Percentiles rank a stretch among this genome's conserved stretches.
These are phyloP conservation scores for Chalaropsis ovoidea DNA, from an alignment of 2,329 filamentous ascomycete genomes.

Conservation along the genomic window DNA sequence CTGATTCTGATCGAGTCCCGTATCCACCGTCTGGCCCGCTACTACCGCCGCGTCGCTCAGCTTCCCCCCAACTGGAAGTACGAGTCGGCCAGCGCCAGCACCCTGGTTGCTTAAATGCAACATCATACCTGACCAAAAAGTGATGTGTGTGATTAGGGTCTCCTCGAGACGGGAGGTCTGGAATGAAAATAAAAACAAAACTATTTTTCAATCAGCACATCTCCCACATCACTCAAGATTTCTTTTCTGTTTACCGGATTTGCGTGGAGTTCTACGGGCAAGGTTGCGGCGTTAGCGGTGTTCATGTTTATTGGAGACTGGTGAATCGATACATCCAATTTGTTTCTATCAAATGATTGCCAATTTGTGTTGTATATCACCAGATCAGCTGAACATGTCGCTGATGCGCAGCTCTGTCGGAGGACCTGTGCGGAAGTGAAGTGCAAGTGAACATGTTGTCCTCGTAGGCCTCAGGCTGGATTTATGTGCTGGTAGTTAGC, in stretches of 20 bases:
- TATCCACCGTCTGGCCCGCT: constrained; percentile 98
- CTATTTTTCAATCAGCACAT: constrained; percentile 21
- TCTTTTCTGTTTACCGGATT: constrained; percentile 5
- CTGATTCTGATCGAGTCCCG: constrained; percentile 99
- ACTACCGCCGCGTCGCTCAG: constrained; percentile 94
- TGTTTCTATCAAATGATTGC: constrained; percentile 16
- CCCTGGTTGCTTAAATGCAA: constrained; percentile 68
- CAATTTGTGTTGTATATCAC: constrained; percentile 9
- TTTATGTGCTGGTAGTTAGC: background rate
- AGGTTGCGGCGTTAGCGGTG: constrained; percentile 5
- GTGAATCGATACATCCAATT: constrained; percentile 20
- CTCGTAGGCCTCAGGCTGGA: background rate
- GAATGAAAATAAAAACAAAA: constrained; percentile 24
- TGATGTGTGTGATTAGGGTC: constrained; percentile 24
- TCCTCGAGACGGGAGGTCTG: constrained; percentile 19
- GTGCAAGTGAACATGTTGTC: background rate
- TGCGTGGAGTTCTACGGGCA: constrained; percentile 7
- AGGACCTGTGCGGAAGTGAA: background rate
- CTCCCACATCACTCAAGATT: constrained; percentile 18
- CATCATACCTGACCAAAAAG: constrained; percentile 20
- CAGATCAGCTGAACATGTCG: constrained; percentile 12
- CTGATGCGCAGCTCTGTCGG: background rate
- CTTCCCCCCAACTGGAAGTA: constrained; percentile 95
- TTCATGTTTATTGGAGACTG: constrained; percentile 6
- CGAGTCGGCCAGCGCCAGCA: constrained; percentile 93